Conservation (phyloP, 352 stramenopile species). For the Pythium biforme region DNA sequence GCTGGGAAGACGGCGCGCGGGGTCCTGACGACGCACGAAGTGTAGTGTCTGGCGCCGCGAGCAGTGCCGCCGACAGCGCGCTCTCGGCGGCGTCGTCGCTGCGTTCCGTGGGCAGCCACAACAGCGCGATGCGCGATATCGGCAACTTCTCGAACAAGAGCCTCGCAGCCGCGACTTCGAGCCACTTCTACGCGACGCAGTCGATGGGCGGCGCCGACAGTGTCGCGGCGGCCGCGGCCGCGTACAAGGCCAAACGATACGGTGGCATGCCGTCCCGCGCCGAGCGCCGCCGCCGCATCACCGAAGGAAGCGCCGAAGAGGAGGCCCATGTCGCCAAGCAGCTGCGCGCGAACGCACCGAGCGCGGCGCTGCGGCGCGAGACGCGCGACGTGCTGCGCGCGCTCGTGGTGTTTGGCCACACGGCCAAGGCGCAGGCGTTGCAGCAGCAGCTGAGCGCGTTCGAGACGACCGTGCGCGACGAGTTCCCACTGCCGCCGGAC, state of each 20-base stretch:
- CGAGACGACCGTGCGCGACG: constrained; percentile 30
- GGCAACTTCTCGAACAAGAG: constrained; percentile 71
- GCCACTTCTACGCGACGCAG: constrained; percentile 73
- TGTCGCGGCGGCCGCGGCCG: constrained; percentile 9
- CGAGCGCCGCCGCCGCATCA: constrained; percentile 64
- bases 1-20: constrained; percentile 31
- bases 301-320: constrained; percentile 68
- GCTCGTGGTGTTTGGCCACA: constrained; percentile 54
- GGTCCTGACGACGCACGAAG: constrained; percentile 30
- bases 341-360: constrained; percentile 40
- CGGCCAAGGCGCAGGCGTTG: constrained; percentile 37
- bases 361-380: constrained; percentile 34
- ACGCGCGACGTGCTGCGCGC: constrained; percentile 43
- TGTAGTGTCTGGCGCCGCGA: constrained; percentile 48
- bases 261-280: constrained; percentile 42
- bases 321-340: constrained; percentile 59
- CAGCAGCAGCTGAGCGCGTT: constrained; percentile 46
- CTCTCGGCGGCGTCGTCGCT: constrained; percentile 61
- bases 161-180: constrained; percentile 52
- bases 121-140: constrained; percentile 57
- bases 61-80: constrained; percentile 43
- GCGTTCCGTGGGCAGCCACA: constrained; percentile 79
- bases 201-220: constrained; percentile 23
- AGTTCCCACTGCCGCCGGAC: constrained; percentile 21
- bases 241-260: constrained; percentile 49